Base-by-base conservation (phyloP, 2,329 filamentous ascomycete genomes). In the Trichoderma atroviride region DNA sequence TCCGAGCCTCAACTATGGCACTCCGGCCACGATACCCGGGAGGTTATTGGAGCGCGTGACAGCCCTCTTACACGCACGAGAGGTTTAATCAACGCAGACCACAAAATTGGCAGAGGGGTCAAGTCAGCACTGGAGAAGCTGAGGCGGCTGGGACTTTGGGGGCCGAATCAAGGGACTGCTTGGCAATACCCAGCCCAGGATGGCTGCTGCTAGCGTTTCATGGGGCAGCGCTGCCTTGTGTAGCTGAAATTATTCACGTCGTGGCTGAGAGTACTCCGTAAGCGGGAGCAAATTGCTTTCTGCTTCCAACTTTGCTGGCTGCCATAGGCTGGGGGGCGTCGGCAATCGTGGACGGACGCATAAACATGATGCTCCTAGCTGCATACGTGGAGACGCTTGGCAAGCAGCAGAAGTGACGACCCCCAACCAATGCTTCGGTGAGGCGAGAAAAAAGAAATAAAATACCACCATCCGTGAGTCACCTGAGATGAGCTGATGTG, bases 191-290 rank as follows among this genome's bases (percentile, higher is more conserved):
- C 33, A 37, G 27, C 33, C 31, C 33, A 27, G 60, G n/a, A 53
- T 53, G 53, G 60, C 31, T 37, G 60, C 22, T 52, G 29, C 59
- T 52, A 62, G 60, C 47, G 60, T 43, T 47, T 65, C 62, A 65
- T 31, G 52, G 53, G 63, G 37, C 33, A 58, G 43, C 27, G 63
- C 24, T 35, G 47, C 31, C 24, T 31, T 43, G 10, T 29, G 37
- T n/a, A 57, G 53, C 63, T 66, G 63, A 58, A 13, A 58, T 57
- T 35, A 58, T 57, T 35, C 24, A 58, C 52, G 62, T 65, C 62
- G 63, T 43, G 37, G 53, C 63, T 27, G 22, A 33, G 37, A 40
- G 40, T n/a, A n/a, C n/a, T n/a, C n/a, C n/a, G n/a, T n/a, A 33
- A 33, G 37, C 59, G 31, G 59, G 22, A 57, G 35, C 22, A 47